Conservation (phyloP, 345 rosid genomes). For the Erysimum cheiranthoides region DNA sequence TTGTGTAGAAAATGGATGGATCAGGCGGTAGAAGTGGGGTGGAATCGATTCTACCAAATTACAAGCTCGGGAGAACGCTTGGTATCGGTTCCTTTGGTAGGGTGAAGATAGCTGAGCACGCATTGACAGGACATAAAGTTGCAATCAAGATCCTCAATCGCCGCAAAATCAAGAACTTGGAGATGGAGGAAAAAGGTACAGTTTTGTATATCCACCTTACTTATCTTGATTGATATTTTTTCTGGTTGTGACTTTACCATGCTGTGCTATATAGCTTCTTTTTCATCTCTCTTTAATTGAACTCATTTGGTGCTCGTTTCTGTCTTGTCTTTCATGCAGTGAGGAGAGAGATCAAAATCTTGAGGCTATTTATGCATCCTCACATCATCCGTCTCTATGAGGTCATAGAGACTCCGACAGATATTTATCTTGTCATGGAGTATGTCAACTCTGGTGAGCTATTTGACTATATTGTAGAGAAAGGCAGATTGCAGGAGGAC, state of each 20-base stretch:
- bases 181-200: slow-evolving; percentile 93
- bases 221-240: slow-evolving; percentile 2
- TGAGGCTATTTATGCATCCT: slow-evolving; percentile 96
- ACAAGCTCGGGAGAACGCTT: slow-evolving; percentile 82
- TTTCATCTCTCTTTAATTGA: background rate
- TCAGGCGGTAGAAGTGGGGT: slow-evolving; percentile 56
- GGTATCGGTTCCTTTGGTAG: slow-evolving; percentile 95
- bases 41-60: slow-evolving; percentile 66
- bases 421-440: slow-evolving; percentile 90
- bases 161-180: slow-evolving; percentile 74
- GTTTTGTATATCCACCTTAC: background rate
- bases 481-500: slow-evolving; percentile 89
- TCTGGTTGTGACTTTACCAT: background rate
- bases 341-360: slow-evolving; percentile 88
- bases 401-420: slow-evolving; percentile 84
- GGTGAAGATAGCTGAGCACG: slow-evolving; percentile 93
- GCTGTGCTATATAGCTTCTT: background rate
- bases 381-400: slow-evolving; percentile 91
- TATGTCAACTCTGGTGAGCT: slow-evolving; percentile 95
- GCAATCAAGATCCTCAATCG: slow-evolving; percentile 97
- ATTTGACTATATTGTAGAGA: slow-evolving; percentile 92
- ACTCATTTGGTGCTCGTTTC: background rate
- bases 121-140: slow-evolving; percentile 83
- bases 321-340: slow-evolving; percentile 55
- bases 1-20: slow-evolving; percentile 62